Evolutionary conservation across 78 protist species (phyloP).

Genomic region (Dictyostelium intermedium): DNA sequence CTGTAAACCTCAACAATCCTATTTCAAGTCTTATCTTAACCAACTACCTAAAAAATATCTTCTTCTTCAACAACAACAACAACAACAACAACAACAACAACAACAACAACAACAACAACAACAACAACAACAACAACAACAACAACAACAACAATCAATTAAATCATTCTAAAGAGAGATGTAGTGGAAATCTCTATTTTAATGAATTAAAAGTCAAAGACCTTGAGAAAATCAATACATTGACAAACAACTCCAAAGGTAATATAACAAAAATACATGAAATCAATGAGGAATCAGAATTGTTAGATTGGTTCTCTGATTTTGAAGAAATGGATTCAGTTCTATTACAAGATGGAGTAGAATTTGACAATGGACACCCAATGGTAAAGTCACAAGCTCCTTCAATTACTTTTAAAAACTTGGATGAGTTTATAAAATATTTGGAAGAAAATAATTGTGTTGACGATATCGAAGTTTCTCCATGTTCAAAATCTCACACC

Average conservation of each 20-base stretch:
- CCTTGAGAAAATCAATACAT: not conserved
- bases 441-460: conserved; percentile 12
- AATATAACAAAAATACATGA: not conserved
- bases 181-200: not conserved
- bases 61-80: not conserved
- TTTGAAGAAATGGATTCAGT: conserved; percentile 6
- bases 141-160: not conserved
- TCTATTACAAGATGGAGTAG: not conserved
- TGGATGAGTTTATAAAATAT: conserved; percentile 25
- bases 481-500: conserved; percentile 53
- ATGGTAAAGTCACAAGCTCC: not conserved
- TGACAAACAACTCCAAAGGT: not conserved
- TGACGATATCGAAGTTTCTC: conserved; percentile 17
- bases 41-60: not conserved
- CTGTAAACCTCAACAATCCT: not conserved
- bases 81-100: not conserved
- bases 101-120: not conserved
- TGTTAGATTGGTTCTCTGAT: conserved; percentile 52
- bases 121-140: conserved; percentile 6
- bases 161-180: not conserved
- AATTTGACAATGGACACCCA: not conserved
- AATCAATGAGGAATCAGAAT: not conserved
- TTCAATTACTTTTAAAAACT: conserved; percentile 10
- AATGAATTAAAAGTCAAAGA: not conserved
- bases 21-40: not conserved